phyloP scores from a whole-genome alignment of 495 filamentous ascomycete species.

The Halenospora varia region DNA sequence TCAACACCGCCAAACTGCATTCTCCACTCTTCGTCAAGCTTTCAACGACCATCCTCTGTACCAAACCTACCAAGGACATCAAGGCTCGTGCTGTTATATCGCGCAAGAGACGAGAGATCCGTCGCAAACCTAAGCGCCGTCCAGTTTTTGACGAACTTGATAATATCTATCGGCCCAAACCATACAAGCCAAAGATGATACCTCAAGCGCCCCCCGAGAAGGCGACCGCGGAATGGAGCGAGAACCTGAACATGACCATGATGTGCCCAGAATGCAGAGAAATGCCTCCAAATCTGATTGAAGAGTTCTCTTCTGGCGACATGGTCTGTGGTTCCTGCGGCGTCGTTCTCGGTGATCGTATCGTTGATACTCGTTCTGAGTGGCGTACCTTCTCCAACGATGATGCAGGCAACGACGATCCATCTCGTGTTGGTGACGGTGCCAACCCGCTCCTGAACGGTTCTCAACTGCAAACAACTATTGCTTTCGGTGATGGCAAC shows the following conservation, averaged over 20 bases:
- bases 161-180: slow-evolving; percentile 26
- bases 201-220: slow-evolving; percentile 19
- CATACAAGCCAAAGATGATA: slow-evolving; percentile 34
- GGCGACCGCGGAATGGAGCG: slow-evolving; percentile 17
- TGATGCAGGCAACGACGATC: slow-evolving; percentile 89
- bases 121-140: slow-evolving; percentile 10
- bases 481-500: slow-evolving; percentile 73
- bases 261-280: slow-evolving; percentile 91
- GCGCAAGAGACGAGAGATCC: slow-evolving; percentile 27
- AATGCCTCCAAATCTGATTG: slow-evolving; percentile 81
- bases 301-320: slow-evolving; percentile 88
- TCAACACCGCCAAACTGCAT: slow-evolving; percentile 56
- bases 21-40: slow-evolving; percentile 58
- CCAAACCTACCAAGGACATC: slow-evolving; percentile 36
- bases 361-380: slow-evolving; percentile 92
- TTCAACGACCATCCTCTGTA: slow-evolving; percentile 32
- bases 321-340: slow-evolving; percentile 91
- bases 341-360: slow-evolving; percentile 82
- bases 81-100: slow-evolving; percentile 18
- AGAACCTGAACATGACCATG: slow-evolving; percentile 77
- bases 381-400: slow-evolving; percentile 99
- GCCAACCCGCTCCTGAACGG: slow-evolving; percentile 85
- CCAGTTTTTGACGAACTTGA: slow-evolving; percentile 26
- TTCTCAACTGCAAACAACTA: slow-evolving; percentile 85
- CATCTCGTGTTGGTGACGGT: slow-evolving; percentile 93